Evolutionary conservation across 176 grass and related monocot genomes (phyloP).

Genomic region (Aegilops speltoides): DNA sequence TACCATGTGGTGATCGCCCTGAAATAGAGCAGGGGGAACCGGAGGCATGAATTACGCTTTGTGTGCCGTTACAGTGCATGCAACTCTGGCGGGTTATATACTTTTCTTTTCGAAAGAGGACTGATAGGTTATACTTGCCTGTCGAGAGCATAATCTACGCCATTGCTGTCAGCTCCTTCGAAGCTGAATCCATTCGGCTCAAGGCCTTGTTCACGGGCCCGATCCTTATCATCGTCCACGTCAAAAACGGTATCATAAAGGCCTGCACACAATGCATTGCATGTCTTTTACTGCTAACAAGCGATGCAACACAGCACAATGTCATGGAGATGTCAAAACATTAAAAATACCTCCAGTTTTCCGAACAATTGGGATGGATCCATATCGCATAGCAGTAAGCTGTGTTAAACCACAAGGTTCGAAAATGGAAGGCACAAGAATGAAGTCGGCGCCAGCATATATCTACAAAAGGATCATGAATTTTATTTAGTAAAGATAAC

Average conservation of each 20-base stretch:
- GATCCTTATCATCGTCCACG: slow-evolving; percentile 71
- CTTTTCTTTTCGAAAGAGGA: not conserved
- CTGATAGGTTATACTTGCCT: slow-evolving; percentile 42
- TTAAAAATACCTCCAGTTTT: slow-evolving; percentile 76
- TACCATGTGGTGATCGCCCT: slow-evolving; percentile 83
- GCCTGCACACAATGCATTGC: slow-evolving; percentile 41
- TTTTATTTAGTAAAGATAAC: slow-evolving; percentile 10
- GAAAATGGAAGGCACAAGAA: slow-evolving; percentile 94
- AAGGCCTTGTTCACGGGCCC: slow-evolving; percentile 66
- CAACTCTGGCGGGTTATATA: not conserved
- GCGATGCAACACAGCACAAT: not conserved
- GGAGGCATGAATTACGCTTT: not conserved
- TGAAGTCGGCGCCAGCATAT: slow-evolving; percentile 96
- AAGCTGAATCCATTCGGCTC: slow-evolving; percentile 95
- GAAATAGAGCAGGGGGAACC: slow-evolving; percentile 28
- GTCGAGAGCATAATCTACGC: slow-evolving; percentile 75
- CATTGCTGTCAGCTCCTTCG: slow-evolving; percentile 61
- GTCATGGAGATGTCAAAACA: slow-evolving; percentile 7
- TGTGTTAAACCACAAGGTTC: slow-evolving; percentile 97
- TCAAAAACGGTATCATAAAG: slow-evolving; percentile 92
- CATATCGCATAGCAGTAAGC: slow-evolving; percentile 95
- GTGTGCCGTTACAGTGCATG: not conserved
- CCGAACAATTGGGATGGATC: slow-evolving; percentile 89
- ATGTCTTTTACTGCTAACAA: not conserved
- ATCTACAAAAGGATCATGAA: slow-evolving; percentile 50